These are phyloP conservation scores for Daldinia decipiens DNA, from an alignment of 495 filamentous ascomycete genomes.

Conservation along the genomic window DNA sequence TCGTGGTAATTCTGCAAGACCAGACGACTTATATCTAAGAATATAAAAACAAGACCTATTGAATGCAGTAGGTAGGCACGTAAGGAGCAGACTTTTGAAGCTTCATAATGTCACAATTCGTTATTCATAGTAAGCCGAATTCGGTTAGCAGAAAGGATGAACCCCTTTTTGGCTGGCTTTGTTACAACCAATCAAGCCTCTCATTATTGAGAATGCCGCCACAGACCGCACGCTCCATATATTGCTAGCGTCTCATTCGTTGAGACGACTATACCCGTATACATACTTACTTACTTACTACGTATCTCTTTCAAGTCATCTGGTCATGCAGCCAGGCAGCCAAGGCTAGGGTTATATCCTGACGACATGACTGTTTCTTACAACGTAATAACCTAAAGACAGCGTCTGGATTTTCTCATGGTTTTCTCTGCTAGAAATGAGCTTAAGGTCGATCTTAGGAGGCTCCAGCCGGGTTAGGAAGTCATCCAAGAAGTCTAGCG, in stretches of 20 bases:
- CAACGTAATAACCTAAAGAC: not conserved
- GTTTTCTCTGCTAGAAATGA: slow-evolving; percentile 33
- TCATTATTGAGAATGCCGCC: not conserved
- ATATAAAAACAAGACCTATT: slow-evolving; percentile 7
- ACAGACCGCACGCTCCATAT: not conserved
- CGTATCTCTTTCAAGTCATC: not conserved
- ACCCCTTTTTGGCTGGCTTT: slow-evolving; percentile 8
- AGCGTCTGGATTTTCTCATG: slow-evolving; percentile 15
- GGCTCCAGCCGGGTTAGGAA: slow-evolving; percentile 57
- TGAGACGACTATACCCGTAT: not conserved
- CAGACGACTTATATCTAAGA: slow-evolving; percentile 14
- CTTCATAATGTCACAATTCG: slow-evolving; percentile 34
- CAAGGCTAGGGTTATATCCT: not conserved
- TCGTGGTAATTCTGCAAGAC: not conserved
- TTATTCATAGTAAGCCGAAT: slow-evolving; percentile 39
- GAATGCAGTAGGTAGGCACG: slow-evolving; percentile 1
- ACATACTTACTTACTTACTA: not conserved
- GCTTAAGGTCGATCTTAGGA: slow-evolving; percentile 50
- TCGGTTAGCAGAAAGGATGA: slow-evolving; percentile 15
- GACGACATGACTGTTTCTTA: not conserved
- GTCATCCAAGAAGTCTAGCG: slow-evolving; percentile 45
- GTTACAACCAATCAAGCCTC: slow-evolving; percentile 10
- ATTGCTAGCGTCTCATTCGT: slow-evolving; percentile 19
- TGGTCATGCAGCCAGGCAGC: not conserved
- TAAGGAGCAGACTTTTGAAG: slow-evolving; percentile 28